Base-by-base conservation (phyloP, 2,329 filamentous ascomycete genomes). In the Aspergillus costaricaensis region DNA sequence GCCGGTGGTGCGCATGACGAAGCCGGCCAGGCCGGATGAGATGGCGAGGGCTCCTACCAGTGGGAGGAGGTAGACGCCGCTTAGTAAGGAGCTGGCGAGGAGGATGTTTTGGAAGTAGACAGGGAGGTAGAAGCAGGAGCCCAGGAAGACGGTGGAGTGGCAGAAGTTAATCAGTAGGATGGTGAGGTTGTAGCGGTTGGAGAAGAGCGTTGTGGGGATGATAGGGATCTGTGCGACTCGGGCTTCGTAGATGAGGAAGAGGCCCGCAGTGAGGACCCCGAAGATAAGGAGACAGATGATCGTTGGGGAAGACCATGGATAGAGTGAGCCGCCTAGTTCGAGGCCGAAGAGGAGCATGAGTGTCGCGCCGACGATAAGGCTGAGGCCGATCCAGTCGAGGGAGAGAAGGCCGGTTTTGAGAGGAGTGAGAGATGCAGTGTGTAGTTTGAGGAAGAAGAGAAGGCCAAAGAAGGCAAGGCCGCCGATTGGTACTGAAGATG, bases 281-380 rank as follows among this genome's bases (percentile, higher is more conserved):
- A 92, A 91, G 43, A 92, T 79, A 60, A 95, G 80, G 30, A 95
- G 81, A 69, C 89, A 92, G 67, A 95, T 81, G 27, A 92, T 88
- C 1, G 85, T 87, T 1, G 89, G 82, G 0, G 89, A 92, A 53
- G 79, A 75, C 91, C 91, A 96, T 1, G 92, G 88, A 65, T 85
- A 85, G 9, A 81, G 81, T 39, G 91, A 85, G 53, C 89, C 89
- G 12, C 89, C 90, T 55, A 88, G 86, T 65, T 91, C 86, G 21
- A 92, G 81, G 2, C 87, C 86, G 4, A 65, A 43, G 12, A 65
- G 55, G 12, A 63, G 50, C 59, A 91, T 90, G 50, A 91, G 74
- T 0, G 86, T 87, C 4, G 83, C 86, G 25, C 85, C 85, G 6
- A 91, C 80, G 62, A 92, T 83, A 2, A 84, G 78, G 10, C 89